These are phyloP conservation scores for Suillus clintonianus DNA, from an alignment of 768 basidiomycete genomes.

Conservation along the genomic window DNA sequence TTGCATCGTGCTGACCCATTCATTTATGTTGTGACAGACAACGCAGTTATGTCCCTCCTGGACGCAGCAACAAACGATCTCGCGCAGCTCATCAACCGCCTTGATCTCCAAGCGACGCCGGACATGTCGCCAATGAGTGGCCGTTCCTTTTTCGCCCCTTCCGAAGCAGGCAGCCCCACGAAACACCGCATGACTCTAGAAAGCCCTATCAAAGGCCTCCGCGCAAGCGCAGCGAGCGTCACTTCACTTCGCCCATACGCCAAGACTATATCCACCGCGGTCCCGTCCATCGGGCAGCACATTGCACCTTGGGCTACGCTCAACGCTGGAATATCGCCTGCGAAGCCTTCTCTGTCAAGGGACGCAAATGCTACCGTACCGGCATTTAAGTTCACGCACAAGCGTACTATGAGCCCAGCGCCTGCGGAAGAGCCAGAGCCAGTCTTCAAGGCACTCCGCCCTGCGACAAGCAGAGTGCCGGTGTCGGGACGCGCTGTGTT, in stretches of 20 bases:
- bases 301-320: constrained; percentile 66
- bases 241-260: constrained; percentile 54
- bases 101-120: constrained; percentile 78
- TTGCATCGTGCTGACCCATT: background rate
- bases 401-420: constrained; percentile 56
- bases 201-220: constrained; percentile 40
- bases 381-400: constrained; percentile 39
- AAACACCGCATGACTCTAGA: constrained; percentile 29
- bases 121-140: constrained; percentile 45
- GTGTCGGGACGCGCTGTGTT: constrained; percentile 19
- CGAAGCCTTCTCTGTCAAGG: constrained; percentile 30
- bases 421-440: constrained; percentile 59
- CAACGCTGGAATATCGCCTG: constrained; percentile 39
- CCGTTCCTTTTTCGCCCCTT: constrained; percentile 12
- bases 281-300: constrained; percentile 47
- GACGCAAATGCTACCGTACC: constrained; percentile 29
- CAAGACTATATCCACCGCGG: constrained; percentile 26
- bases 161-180: constrained; percentile 33
- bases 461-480: constrained; percentile 39
- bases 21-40: constrained; percentile 14
- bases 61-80: constrained; percentile 82
- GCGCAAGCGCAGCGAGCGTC: constrained; percentile 42
- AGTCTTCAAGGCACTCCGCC: constrained; percentile 60
- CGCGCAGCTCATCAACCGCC: constrained; percentile 72
- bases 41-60: constrained; percentile 67